Evolutionary conservation across 805 yeast genomes (phyloP), one percentile per base, ranked within the genome.

Genomic region (Barnettozyma sp.): DNA sequence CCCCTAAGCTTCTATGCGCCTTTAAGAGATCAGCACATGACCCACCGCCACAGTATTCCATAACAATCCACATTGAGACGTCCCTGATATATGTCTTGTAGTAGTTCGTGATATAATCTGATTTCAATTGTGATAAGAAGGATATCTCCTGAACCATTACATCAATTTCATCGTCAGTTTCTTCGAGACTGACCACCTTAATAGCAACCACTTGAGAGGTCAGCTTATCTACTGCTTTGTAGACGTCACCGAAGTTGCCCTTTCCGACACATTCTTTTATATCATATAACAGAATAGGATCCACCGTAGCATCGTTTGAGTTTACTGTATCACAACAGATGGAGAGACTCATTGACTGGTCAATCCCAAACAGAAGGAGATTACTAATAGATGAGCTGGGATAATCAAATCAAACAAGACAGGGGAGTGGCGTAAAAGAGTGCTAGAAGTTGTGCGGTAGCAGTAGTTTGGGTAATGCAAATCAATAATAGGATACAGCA

Each of bases 41-140:
- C 0, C 97, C 96, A 20, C 94, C 97, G 10, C 90, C 95, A 58
- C 97, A 92, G 53, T 73, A 86, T 56, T 90, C 98, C 96, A 92
- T 85, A 5, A 80, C 80, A 32, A 90, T 83, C 81, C 87, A 88
- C 75, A 92, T 74, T 6, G 74, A 68, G 28, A 76, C 74, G 29
- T 76, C 85, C 29, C 68, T 64, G 5, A 81, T 56, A 50, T 76
- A 73, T 1, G 95, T 77, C 32, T 76, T 78, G 48, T 63, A 68
- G 52, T 78, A 77, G 29, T 68, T 66, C 2, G 92, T 85, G 35
- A 92, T 76, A 49, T 71, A 73, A 2, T 39, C 34, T n/a, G 81
- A 75, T 33, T 66, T 66, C 39, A 88, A 58, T 33, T 76, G 76
- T 15, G 83, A 73, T 18, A 92, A 62, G 43, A 88, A 76, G 34